Base-by-base conservation (phyloP, 192 early-diverging fungal genomes). In the Fimicolochytrium jonesii region DNA sequence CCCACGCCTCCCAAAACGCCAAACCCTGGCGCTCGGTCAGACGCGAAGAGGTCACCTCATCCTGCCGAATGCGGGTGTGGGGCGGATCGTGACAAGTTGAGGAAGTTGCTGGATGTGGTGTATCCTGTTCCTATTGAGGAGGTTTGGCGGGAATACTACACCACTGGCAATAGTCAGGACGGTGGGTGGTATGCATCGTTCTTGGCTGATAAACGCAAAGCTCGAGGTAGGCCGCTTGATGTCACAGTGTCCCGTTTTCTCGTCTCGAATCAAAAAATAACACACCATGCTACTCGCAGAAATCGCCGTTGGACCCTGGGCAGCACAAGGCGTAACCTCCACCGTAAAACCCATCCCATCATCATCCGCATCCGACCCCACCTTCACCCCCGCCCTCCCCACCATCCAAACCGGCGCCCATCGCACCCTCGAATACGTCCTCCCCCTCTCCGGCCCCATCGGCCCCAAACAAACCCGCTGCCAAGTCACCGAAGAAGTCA, bases 381-480 rank as follows among this genome's bases (percentile, higher is more conserved):
- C 6, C 0, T 59, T 39, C 37, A 20, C 26, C 1, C 66, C 60
- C 9, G 22, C 25, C 5, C 25, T 62, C n/a, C 9, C 2, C 37
- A 17, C 37, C 0, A 11, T 57, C 20, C 23, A 62, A 64, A 33
- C 18, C 13, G 61, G 61, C 3, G 5, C 25, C 6, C 47, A 57
- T 22, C 51, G 59, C 4, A 54, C 15, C 28, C 28, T 65, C 34
- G 43, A 69, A 23, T 69, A 69, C 35, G 46, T 63, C 23, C 63
- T 64, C 46, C 67, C 67, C 13, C 54, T 69, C 6, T 20, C 25
- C 15, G 35, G 28, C 17, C 60, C 67, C 1, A 49, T 69, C n/a
- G 67, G 64, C 7, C 61, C 61, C 33, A 64, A 53, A 26, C 65
- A 67, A 64, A 62, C 60, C 13, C 25, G 23, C 17, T 63, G 66